phyloP scores from a whole-genome alignment of 148 eudicot genomes.

The Spergularia marina region DNA sequence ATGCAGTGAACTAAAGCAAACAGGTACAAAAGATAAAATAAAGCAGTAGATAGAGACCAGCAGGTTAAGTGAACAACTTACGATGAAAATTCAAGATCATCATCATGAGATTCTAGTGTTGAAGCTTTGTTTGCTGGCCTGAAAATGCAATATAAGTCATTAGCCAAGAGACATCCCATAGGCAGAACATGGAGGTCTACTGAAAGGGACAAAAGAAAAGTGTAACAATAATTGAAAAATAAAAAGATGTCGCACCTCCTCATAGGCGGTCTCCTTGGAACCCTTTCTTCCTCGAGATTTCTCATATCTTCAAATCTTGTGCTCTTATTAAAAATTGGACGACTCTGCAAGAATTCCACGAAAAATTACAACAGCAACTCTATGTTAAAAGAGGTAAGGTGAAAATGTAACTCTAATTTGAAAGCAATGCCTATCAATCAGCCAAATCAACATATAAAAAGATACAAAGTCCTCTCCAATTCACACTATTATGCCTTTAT shows the following conservation, averaged over 20 bases:
- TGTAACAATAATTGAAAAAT: background rate
- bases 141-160: constrained; percentile 20
- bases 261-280: constrained; percentile 56
- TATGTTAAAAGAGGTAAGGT: background rate
- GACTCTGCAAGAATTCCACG: constrained; percentile 55
- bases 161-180: background rate
- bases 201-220: background rate
- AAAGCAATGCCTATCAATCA: background rate
- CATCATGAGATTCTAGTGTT: constrained; percentile 72
- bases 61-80: constrained; percentile 31
- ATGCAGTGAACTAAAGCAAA: background rate
- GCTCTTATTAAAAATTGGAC: constrained; percentile 95
- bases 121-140: constrained; percentile 66
- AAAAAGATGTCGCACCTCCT: constrained; percentile 43
- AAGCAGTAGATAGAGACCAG: background rate
- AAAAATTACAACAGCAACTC: constrained; percentile 1
- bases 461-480: background rate
- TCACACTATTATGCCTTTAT: background rate
- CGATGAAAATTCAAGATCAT: constrained; percentile 75
- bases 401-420: background rate
- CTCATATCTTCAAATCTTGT: constrained; percentile 97
- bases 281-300: constrained; percentile 76
- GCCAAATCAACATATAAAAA: background rate
- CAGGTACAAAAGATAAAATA: background rate
- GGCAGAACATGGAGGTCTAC: background rate